These are phyloP conservation scores for Vitis cinerea DNA, from an alignment of 164 flowering plant species.

Conservation along the genomic window DNA sequence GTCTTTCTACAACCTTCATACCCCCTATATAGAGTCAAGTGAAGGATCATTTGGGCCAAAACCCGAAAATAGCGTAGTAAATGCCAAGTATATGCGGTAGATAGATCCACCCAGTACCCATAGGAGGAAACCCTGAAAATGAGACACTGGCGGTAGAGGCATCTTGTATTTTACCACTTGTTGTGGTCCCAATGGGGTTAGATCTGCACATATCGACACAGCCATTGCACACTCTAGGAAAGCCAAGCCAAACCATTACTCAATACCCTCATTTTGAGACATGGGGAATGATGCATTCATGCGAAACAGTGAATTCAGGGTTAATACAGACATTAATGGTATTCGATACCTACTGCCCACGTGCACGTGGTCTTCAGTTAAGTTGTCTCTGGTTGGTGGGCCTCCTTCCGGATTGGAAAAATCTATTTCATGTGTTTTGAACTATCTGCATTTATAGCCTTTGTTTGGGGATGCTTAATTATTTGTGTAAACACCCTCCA, in stretches of 20 bases:
- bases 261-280: not conserved
- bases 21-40: too few species aligned
- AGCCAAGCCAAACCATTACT: not conserved
- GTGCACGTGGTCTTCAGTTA: not conserved
- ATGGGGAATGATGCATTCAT: conserved; percentile 12
- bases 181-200: conserved; percentile 8
- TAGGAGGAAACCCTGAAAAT: too few species aligned
- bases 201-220: not conserved
- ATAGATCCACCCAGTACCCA: too few species aligned
- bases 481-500: too few species aligned
- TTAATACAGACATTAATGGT: not conserved
- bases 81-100: too few species aligned
- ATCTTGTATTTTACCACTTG: not conserved
- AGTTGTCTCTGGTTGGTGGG: not conserved
- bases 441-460: too few species aligned
- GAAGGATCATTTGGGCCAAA: too few species aligned
- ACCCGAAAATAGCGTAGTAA: too few species aligned
- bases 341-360: not conserved
- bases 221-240: not conserved
- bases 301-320: not conserved
- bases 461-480: too few species aligned
- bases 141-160: too few species aligned
- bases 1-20: too few species aligned
- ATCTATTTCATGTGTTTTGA: too few species aligned
- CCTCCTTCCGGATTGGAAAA: not conserved